A percentile compares a stretch with the other conserved stretches of the same genome.
phyloP scores from a whole-genome alignment of 306 rosid genomes.

The Quercus gilva region DNA sequence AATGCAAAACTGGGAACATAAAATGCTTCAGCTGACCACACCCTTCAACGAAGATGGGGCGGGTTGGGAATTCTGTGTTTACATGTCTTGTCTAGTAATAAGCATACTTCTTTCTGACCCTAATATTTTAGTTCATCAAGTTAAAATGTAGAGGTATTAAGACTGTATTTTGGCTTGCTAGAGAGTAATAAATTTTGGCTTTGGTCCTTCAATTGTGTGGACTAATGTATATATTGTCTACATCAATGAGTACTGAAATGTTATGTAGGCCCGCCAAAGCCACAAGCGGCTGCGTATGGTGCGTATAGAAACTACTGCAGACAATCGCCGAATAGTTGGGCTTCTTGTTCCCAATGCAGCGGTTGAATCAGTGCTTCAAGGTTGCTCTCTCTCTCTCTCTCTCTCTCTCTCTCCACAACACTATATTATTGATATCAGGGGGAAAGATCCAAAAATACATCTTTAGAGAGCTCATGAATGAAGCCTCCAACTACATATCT shows the following conservation, averaged over 20 bases:
- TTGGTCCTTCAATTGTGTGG: not conserved
- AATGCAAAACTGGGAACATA: not conserved
- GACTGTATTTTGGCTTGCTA: not conserved
- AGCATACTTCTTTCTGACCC: too few relatives aligned
- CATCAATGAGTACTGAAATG: not conserved
- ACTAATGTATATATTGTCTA: not conserved
- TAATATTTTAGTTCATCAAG: too few relatives aligned
- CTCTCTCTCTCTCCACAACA: conserved; percentile 11
- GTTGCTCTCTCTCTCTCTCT: conserved; percentile 37
- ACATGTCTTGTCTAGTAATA: too few relatives aligned
- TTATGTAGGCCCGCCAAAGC: conserved; percentile 73
- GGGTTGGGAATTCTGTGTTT: too few relatives aligned
- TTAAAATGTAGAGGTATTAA: too few relatives aligned
- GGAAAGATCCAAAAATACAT: not conserved
- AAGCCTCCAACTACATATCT: not conserved
- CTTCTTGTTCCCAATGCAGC: conserved; percentile 86
- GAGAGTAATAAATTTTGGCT: not conserved
- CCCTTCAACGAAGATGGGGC: not conserved
- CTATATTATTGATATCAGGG: too few relatives aligned
- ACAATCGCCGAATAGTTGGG: conserved; percentile 81
- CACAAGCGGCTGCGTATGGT: conserved; percentile 94
- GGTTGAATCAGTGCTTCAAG: conserved; percentile 92
- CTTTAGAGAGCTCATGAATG: not conserved
- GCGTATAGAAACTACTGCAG: conserved; percentile 81
- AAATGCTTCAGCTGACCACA: not conserved